These are phyloP conservation scores for Talaromyces sp. DNA, from an alignment of 2,329 filamentous ascomycete genomes.

Conservation along the genomic window DNA sequence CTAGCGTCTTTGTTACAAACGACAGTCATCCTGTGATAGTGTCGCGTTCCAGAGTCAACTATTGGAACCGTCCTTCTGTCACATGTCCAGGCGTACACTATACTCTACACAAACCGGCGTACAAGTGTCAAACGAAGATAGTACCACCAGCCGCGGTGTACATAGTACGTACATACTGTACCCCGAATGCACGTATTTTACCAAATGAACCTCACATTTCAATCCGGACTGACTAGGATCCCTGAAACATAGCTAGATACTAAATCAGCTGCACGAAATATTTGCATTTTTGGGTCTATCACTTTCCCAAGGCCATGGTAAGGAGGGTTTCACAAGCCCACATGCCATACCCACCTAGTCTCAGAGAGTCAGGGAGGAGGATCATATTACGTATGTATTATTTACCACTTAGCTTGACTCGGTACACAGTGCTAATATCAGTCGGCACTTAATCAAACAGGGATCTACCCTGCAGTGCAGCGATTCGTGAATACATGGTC, in stretches of 20 bases:
- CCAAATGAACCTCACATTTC: not conserved
- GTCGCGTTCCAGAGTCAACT: not conserved
- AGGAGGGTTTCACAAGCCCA: not conserved
- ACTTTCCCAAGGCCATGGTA: not conserved
- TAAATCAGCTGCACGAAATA: not conserved
- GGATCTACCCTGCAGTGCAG: not conserved
- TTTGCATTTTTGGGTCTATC: not conserved
- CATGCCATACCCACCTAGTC: not conserved
- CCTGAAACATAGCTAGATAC: not conserved
- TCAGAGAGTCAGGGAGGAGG: not conserved
- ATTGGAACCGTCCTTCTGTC: not conserved
- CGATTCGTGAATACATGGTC: not conserved
- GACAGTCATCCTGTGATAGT: too few species aligned
- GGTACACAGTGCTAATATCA: not conserved
- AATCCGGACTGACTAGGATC: conserved; percentile 5
- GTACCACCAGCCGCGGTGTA: not conserved
- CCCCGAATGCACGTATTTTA: not conserved
- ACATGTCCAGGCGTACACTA: not conserved
- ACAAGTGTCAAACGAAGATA: not conserved
- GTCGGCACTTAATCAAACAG: not conserved
- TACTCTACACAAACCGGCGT: not conserved
- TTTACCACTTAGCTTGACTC: not conserved
- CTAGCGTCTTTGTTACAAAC: not conserved
- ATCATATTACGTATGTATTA: not conserved
- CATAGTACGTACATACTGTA: not conserved